Conservation (phyloP, 225 moss, liverwort and hornwort genomes). For the Bryum argenteum region DNA sequence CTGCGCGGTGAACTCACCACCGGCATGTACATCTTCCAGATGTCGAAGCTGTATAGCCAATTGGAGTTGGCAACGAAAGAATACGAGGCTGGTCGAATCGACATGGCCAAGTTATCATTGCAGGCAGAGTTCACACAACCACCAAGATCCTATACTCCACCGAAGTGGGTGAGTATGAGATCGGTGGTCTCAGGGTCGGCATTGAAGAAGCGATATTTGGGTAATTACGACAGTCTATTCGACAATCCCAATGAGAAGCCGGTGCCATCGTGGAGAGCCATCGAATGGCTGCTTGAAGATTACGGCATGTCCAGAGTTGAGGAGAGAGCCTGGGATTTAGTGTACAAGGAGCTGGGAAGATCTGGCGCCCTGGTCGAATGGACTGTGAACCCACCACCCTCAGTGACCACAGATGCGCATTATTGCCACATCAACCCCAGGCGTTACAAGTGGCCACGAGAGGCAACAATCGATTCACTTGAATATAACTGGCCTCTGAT, state of each 20-base stretch:
- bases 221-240: not conserved
- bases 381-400: not conserved
- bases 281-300: not conserved
- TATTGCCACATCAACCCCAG: not conserved
- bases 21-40: too few species aligned
- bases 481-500: not conserved
- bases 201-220: not conserved
- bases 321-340: not conserved
- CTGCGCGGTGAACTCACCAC: too few species aligned
- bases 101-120: not conserved
- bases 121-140: not conserved
- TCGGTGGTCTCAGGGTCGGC: not conserved
- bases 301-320: not conserved
- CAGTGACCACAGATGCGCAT: not conserved
- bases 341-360: not conserved
- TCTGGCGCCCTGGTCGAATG: not conserved
- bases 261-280: not conserved
- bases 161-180: too few species aligned
- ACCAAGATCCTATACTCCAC: too few species aligned
- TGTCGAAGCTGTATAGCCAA: too few species aligned
- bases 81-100: too few species aligned
- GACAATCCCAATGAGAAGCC: not conserved
- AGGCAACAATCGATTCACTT: not conserved
- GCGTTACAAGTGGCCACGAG: not conserved
- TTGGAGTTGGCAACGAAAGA: too few species aligned